Conservation (phyloP, 352 stramenopile species). For the Pythium myriotylum region DNA sequence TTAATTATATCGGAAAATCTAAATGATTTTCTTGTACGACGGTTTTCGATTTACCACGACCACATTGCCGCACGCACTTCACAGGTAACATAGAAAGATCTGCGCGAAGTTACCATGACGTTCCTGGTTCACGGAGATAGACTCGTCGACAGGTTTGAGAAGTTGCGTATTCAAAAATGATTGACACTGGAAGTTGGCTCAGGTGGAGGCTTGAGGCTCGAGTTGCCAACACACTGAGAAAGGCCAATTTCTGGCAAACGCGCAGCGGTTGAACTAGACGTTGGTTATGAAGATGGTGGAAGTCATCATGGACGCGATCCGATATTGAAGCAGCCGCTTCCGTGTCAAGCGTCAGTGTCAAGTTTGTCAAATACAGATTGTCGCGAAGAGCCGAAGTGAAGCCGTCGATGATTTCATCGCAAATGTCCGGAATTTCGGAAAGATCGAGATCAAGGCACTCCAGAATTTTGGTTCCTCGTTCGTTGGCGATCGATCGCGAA, state of each 20-base stretch:
- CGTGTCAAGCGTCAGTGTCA: conserved; percentile 18
- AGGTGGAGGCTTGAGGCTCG: not conserved
- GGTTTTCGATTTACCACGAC: no score
- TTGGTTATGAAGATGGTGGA: conserved; percentile 19
- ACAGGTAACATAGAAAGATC: no score
- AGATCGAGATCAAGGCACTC: conserved; percentile 17
- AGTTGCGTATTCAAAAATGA: conserved; percentile 11
- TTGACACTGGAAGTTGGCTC: conserved; percentile 9
- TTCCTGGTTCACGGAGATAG: conserved; percentile 10
- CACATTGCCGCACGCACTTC: no score
- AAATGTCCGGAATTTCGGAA: conserved; percentile 6
- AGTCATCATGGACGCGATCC: conserved; percentile 15
- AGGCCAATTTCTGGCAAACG: conserved; percentile 3
- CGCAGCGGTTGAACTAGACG: not conserved
- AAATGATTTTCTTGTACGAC: no score
- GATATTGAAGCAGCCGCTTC: conserved; percentile 12
- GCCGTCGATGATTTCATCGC: conserved; percentile 2
- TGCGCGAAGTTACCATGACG: conserved; percentile 7
- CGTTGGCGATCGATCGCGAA: not conserved
- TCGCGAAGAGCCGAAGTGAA: conserved; percentile 1
- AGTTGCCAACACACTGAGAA: conserved; percentile 4
- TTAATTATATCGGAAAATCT: no score
- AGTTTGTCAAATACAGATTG: conserved; percentile 1
- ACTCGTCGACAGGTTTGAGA: conserved; percentile 3
- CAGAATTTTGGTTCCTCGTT: not conserved